Evolutionary conservation across 495 filamentous ascomycete species (phyloP).

Genomic region (Astrothelium macrocarpum): DNA sequence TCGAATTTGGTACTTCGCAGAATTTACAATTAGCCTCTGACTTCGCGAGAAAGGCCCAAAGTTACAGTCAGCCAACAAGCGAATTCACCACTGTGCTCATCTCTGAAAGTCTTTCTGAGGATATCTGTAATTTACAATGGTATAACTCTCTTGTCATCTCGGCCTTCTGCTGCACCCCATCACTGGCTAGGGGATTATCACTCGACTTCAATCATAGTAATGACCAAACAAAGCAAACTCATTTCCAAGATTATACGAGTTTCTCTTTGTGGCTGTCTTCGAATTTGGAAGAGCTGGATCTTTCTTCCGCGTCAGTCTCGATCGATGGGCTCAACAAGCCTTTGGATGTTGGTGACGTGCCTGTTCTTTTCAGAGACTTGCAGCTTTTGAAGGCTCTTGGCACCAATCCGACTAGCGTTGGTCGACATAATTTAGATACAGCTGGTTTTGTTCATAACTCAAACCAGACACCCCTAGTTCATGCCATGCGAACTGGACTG

Average conservation of each 20-base stretch:
- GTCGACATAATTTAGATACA: neutral
- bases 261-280: neutral
- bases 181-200: neutral
- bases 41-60: neutral
- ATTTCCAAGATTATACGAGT: neutral
- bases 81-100: neutral
- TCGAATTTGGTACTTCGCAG: neutral
- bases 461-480: neutral
- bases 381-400: neutral
- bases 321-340: neutral
- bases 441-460: neutral
- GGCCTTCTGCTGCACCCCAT: neutral
- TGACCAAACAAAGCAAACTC: neutral
- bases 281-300: neutral
- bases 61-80: neutral
- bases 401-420: neutral
- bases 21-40: neutral
- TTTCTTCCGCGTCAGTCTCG: neutral
- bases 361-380: neutral
- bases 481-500: neutral
- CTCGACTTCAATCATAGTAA: neutral
- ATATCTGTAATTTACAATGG: neutral
- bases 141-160: neutral
- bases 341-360: neutral
- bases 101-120: neutral